Evolutionary conservation across 495 filamentous ascomycete genomes (phyloP).

Genomic region (Lasiosphaeria miniovina): DNA sequence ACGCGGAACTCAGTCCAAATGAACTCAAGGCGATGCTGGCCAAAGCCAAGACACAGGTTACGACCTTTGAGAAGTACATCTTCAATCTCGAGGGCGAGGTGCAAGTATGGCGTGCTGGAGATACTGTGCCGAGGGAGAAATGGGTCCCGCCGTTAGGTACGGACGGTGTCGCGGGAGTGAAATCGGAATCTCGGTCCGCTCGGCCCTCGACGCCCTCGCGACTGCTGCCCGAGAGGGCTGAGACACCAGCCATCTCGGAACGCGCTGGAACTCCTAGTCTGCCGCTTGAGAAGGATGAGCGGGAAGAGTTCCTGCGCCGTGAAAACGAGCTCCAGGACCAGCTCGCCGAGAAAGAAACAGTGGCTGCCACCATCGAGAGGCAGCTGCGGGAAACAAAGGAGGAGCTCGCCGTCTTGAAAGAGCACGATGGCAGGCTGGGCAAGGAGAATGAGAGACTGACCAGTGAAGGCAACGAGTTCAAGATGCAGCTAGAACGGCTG

Average conservation of each 20-base stretch:
- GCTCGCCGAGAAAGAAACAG: constrained; percentile 85
- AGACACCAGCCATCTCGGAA: constrained; percentile 63
- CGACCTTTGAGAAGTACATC: constrained; percentile 83
- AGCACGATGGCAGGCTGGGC: constrained; percentile 72
- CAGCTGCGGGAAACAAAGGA: constrained; percentile 75
- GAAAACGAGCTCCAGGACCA: constrained; percentile 98
- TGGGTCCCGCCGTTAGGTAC: constrained; percentile 57
- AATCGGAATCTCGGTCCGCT: constrained; percentile 56
- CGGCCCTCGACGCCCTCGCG: constrained; percentile 82
- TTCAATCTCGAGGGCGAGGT: constrained; percentile 82
- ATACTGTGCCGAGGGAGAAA: constrained; percentile 81
- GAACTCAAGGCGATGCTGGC: constrained; percentile 89
- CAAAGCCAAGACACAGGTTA: constrained; percentile 87
- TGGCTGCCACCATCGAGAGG: constrained; percentile 73
- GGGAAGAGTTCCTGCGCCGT: constrained; percentile 89
- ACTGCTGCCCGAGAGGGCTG: constrained; percentile 71
- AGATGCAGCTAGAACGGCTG: constrained; percentile 93
- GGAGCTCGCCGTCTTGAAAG: constrained; percentile 76
- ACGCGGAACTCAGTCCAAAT: constrained; percentile 90
- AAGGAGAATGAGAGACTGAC: constrained; percentile 84
- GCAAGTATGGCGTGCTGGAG: constrained; percentile 79
- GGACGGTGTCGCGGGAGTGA: constrained; percentile 55
- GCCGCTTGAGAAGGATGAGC: constrained; percentile 90
- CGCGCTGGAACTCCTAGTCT: constrained; percentile 84
- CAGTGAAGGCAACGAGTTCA: constrained; percentile 81